phyloP scores from a whole-genome alignment of 768 basidiomycete species.

The Imleria badia region DNA sequence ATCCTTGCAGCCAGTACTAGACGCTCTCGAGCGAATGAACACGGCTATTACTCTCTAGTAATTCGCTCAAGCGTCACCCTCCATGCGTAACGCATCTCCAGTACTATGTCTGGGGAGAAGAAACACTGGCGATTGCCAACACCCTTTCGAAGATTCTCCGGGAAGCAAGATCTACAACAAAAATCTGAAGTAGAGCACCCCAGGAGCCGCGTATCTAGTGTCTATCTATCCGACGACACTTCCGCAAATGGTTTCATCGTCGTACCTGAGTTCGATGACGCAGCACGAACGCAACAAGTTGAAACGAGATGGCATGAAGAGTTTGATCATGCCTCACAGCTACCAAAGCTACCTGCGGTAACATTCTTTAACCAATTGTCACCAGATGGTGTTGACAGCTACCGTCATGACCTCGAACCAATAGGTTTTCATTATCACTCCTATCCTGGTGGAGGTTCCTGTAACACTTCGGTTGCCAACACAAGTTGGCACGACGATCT shows the following conservation, averaged over 20 bases:
- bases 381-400: neutral
- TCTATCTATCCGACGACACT: constrained; percentile 22
- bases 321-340: neutral
- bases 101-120: constrained; percentile 30
- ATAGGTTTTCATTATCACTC: neutral
- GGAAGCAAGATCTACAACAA: constrained; percentile 4
- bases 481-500: constrained; percentile 19
- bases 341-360: neutral
- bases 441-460: neutral
- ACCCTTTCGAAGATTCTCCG: constrained; percentile 21
- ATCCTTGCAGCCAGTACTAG: neutral
- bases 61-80: neutral
- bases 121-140: constrained; percentile 23
- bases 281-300: neutral
- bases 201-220: constrained; percentile 13
- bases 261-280: constrained; percentile 27
- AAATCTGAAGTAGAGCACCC: constrained; percentile 2
- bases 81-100: constrained; percentile 10
- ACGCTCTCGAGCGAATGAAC: neutral
- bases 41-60: neutral
- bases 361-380: neutral
- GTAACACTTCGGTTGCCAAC: neutral
- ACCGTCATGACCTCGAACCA: neutral
- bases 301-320: constrained; percentile 1
- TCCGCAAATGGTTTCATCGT: constrained; percentile 16